phyloP scores from a whole-genome alignment of 2,329 filamentous ascomycete genomes.

The Trichoderma citrinoviride region DNA sequence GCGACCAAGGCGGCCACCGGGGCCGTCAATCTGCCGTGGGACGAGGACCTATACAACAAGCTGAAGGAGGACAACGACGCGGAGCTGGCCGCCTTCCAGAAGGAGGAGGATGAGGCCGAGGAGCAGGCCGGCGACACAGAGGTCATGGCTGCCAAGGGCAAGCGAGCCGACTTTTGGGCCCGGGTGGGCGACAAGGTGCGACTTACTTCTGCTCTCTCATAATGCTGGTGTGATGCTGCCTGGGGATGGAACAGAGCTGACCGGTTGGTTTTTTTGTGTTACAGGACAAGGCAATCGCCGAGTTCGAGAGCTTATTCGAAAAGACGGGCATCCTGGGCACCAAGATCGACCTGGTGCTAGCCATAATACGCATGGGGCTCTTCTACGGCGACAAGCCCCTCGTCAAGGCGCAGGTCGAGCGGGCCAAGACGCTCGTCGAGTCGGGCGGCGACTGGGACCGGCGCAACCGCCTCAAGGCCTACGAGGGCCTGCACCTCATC shows the following conservation, averaged over 20 bases:
- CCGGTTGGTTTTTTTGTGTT: background rate
- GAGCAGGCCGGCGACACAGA: constrained; percentile 97
- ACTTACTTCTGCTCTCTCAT: background rate
- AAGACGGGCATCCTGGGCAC: constrained; percentile 96
- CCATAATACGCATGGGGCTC: constrained; percentile 90
- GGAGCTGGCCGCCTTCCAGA: constrained; percentile 73
- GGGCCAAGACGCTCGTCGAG: constrained; percentile 86
- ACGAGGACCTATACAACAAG: constrained; percentile 80
- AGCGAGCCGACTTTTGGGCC: constrained; percentile 94
- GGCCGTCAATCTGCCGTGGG: constrained; percentile 77
- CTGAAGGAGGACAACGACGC: constrained; percentile 74
- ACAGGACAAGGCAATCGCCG: constrained; percentile 89
- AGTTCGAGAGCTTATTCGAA: constrained; percentile 90
- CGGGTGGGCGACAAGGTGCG: constrained; percentile 90
- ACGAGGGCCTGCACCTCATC: constrained; percentile 90
- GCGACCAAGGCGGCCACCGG: constrained; percentile 65
- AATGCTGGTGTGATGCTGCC: background rate
- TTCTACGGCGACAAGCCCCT: constrained; percentile 93
- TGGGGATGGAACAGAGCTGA: background rate
- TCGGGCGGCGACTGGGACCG: constrained; percentile 98
- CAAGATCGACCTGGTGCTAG: constrained; percentile 95
- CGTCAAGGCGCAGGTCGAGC: constrained; percentile 91
- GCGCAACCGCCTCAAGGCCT: constrained; percentile 96
- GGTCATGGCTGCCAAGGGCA: constrained; percentile 86
- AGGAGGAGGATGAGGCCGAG: constrained; percentile 88